Percentiles rank a stretch among this genome's conserved stretches.
Evolutionary conservation across 768 basidiomycete species (phyloP).

Genomic region (Suillus paluster): DNA sequence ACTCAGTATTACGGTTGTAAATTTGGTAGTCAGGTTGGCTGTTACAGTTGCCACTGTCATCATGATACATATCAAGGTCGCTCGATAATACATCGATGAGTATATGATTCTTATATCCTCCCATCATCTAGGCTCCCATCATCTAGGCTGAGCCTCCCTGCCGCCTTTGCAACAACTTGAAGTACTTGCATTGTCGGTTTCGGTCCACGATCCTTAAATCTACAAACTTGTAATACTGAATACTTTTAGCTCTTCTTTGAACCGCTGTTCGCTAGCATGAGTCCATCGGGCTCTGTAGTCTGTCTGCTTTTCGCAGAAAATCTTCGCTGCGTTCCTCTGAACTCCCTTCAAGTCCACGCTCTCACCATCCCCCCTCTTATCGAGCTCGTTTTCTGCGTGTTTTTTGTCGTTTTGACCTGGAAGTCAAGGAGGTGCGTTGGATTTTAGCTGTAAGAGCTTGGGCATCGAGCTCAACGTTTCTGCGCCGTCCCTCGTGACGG

Average conservation of each 20-base stretch:
- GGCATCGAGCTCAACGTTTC: background rate
- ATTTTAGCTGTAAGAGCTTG: background rate
- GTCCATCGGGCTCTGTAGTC: constrained; percentile 50
- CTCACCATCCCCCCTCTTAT: constrained; percentile 67
- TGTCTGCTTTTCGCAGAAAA: constrained; percentile 74
- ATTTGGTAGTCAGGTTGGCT: background rate
- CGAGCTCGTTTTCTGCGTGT: constrained; percentile 62
- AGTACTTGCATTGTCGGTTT: constrained; percentile 47
- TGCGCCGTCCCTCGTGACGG: constrained; percentile 16
- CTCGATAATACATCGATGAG: background rate
- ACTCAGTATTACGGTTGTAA: no score
- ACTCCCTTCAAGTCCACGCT: constrained; percentile 46
- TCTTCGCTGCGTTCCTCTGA: constrained; percentile 69
- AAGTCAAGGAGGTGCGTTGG: constrained; percentile 51
- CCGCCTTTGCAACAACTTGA: constrained; percentile 40
- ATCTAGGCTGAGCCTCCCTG: constrained; percentile 14
- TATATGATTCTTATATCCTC: constrained; percentile 26
- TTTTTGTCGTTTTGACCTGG: constrained; percentile 54
- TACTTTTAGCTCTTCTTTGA: constrained; percentile 20
- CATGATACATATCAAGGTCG: background rate
- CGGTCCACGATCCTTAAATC: constrained; percentile 15
- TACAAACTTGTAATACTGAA: constrained; percentile 41
- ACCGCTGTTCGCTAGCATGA: constrained; percentile 15
- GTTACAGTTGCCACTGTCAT: background rate
- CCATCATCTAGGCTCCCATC: constrained; percentile 29